Conservation (phyloP, 108 stramenopile species). For the Hondaea fermentalgiana region DNA sequence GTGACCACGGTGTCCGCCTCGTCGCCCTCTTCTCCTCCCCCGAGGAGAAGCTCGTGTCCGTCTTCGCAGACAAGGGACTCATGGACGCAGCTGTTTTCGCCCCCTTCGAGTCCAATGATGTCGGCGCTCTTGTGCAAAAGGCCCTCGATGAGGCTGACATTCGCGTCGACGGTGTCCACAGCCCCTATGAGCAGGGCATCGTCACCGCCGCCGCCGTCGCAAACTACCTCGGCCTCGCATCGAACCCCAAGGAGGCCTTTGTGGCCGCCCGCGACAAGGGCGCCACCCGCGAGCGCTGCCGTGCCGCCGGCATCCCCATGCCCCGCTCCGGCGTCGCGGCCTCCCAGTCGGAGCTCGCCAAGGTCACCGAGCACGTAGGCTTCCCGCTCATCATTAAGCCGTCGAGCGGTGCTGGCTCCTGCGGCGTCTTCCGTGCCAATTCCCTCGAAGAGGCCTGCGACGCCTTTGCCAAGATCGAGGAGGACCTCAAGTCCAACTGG, state of each 20-base stretch:
- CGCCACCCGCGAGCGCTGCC: background rate
- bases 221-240: background rate
- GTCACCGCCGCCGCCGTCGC: background rate
- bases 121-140: background rate
- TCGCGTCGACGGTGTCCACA: background rate
- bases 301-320: background rate
- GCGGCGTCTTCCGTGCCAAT: background rate
- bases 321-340: background rate
- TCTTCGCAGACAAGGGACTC: background rate
- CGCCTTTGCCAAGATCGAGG: background rate
- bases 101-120: background rate
- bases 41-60: background rate
- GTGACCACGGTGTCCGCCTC: background rate
- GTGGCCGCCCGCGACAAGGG: background rate
- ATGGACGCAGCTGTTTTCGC: background rate
- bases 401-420: background rate
- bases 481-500: background rate
- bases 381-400: conserved; percentile 19
- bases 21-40: background rate
- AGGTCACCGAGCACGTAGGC: background rate
- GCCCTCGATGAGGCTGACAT: background rate
- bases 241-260: background rate
- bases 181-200: background rate
- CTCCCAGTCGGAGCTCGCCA: background rate
- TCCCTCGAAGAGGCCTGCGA: background rate